Evolutionary conservation across 2,329 filamentous ascomycete genomes (phyloP).

Genomic region (Pseudofabraea citricarpa): DNA sequence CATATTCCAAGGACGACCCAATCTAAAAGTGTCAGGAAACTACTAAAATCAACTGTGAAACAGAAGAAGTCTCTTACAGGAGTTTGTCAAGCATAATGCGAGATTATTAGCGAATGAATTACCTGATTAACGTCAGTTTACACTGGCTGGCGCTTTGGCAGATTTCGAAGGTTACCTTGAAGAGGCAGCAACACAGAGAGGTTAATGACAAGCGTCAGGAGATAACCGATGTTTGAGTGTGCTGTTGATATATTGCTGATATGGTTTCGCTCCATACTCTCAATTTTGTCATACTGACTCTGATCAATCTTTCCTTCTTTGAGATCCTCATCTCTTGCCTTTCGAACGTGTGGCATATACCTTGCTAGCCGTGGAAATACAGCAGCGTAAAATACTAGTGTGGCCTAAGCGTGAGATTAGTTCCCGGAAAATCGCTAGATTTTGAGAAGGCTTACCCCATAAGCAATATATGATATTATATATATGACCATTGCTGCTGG

Average conservation of each 20-base stretch:
- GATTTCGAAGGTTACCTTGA: conserved; percentile 26
- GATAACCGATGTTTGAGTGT: conserved; percentile 37
- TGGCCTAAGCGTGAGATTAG: too few relatives aligned
- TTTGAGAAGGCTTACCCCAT: conserved; percentile 19
- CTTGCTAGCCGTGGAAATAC: conserved; percentile 34
- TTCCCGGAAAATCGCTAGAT: too few relatives aligned
- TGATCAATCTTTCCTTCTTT: conserved; percentile 32
- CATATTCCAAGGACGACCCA: conserved; percentile 36
- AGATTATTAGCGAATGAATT: conserved; percentile 32
- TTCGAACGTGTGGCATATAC: conserved; percentile 35
- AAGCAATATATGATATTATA: conserved; percentile 34
- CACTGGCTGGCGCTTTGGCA: not conserved
- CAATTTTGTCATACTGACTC: conserved; percentile 34
- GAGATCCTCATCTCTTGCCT: conserved; percentile 35
- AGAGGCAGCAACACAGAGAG: conserved; percentile 34
- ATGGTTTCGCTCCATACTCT: conserved; percentile 36
- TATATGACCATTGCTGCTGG: conserved; percentile 35
- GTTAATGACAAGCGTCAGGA: conserved; percentile 33
- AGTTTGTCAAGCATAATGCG: conserved; percentile 35
- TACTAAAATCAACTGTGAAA: too few relatives aligned
- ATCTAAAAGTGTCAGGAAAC: conserved; percentile 22
- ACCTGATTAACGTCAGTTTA: not conserved
- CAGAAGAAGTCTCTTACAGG: conserved; percentile 29
- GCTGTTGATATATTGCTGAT: conserved; percentile 38
- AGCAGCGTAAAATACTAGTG: conserved; percentile 37